Base-by-base conservation (phyloP, 768 basidiomycete genomes). In the Botryobasidium botryosum region DNA sequence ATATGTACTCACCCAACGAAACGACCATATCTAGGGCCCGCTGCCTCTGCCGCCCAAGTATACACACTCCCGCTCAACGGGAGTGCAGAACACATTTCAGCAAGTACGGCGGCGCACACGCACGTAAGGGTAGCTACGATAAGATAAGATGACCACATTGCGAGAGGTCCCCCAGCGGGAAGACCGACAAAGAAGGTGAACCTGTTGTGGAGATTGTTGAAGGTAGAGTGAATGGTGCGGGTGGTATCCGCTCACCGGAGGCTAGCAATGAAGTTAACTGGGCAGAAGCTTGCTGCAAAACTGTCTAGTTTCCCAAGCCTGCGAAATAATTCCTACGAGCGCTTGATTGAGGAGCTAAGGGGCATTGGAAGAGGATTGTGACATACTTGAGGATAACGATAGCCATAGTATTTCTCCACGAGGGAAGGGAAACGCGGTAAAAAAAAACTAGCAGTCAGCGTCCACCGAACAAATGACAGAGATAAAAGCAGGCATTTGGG, bases 31-130 rank as follows among this genome's bases (percentile, higher is more conserved):
- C 53, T 54, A 24, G 33, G 40, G 10, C 59, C 59, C 2, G 53
- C 61, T 5, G 57, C 55, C 27, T 57, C 59, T n/a, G 56, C 56
- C 3, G 61, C 61, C 59, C 59, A 61, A 33, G 56, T 53, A 46
- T 60, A 61, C 52, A 62, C 57, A 4, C 56, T 57, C 3, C 61
- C 61, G n/a, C 43, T 43, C 8, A 58, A 46, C 1, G 55, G 56
- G 23, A 56, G 46, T 21, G 56, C 49, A 17, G 56, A 57, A 49
- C 58, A 59, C 37, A 61, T 56, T 44, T 61, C 60, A 39, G 58
- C 55, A 23, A 61, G 52, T 36, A 50, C 53, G 2, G 58, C 57
- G 20, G 56, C 55, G 2, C 57, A 56, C 42, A 59, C 54, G 32
- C 40, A 51, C 49, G 53, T 51, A 28, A 6, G 7, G 26, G 27